Evolutionary conservation across 805 yeast species (phyloP).

Genomic region (Zygotorulaspora chibaensis): DNA sequence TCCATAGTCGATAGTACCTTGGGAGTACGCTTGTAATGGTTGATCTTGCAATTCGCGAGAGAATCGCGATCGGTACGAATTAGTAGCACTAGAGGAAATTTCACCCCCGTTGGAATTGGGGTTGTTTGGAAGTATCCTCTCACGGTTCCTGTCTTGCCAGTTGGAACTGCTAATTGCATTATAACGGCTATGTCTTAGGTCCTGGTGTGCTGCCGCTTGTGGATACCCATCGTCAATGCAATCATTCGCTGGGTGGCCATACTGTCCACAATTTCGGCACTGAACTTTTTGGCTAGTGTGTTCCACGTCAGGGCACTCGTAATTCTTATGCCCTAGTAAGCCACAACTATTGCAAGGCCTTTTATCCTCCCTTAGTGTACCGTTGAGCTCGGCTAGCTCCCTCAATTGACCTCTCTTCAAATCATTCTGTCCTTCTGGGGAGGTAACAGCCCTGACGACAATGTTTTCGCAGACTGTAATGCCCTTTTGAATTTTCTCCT

Average conservation of each 20-base stretch:
- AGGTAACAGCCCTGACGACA: constrained; percentile 74
- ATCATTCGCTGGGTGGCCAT: constrained; percentile 86
- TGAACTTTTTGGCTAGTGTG: constrained; percentile 52
- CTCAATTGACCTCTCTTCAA: constrained; percentile 85
- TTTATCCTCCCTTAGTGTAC: constrained; percentile 82
- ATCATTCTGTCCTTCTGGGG: constrained; percentile 93
- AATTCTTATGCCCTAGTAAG: constrained; percentile 57
- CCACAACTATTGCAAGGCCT: constrained; percentile 65
- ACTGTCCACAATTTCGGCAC: constrained; percentile 74
- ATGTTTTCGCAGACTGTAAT: constrained; percentile 67
- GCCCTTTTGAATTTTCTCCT: constrained; percentile 72
- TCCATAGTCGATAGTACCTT: neutral
- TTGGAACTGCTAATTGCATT: constrained; percentile 1
- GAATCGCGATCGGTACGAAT: constrained; percentile 16
- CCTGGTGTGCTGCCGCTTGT: constrained; percentile 25
- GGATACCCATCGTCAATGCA: constrained; percentile 42
- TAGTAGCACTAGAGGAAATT: neutral
- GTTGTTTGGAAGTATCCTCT: neutral
- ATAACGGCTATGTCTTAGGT: constrained; percentile 11
- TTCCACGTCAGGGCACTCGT: constrained; percentile 57
- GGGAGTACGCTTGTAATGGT: neutral
- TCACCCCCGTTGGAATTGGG: neutral
- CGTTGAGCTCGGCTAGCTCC: constrained; percentile 89
- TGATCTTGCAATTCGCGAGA: neutral
- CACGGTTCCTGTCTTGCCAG: constrained; percentile 4